Base-by-base conservation (phyloP, 345 rosid species). In the Lepidium aucheri region DNA sequence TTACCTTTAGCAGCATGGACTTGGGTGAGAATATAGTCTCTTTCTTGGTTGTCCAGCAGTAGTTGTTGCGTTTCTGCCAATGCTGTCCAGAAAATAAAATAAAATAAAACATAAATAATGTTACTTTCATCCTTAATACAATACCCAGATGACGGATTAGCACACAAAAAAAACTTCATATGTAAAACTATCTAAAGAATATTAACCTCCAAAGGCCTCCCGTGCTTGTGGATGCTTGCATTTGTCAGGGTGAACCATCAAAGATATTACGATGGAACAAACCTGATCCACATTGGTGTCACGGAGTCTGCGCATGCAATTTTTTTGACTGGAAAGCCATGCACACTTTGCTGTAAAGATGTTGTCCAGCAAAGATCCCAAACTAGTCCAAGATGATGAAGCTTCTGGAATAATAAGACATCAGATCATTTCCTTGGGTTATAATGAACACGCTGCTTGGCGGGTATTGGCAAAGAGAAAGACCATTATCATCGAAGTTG, bases 141-240 rank as follows among this genome's bases (percentile, higher is more conserved):
- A 57, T 28, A 58, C 53, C 20, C 11, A 53, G 33, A 30, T 42
- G 39, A 24, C 9, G 8, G 10, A 54, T 10, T 45, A 17, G 36
- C 32, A 54, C 2, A 54, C 12, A 35, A 49, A n/a, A n/a, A n/a
- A n/a, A 63, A 53, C 40, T 17, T 30, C 8, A 35, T 45, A 28
- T 40, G 50, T 8, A 35, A 33, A 43, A 17, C 51, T n/a, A 45
- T n/a, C 11, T 44, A 6, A 26, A 59, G 52, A 42, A 14, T 28
- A 73, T 5, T 11, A 90, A n/a, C 99, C 97, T 74, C 78, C 91
- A 81, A 94, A 94, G 43, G 99, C 99, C 81, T 94, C 99, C 72
- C 90, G 90, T 28, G 99, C 96, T 76, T 85, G 94, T 11, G 95
- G 96, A 79, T 94, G 97, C 82, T 94, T 90, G 86, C 97, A 94